These are phyloP conservation scores for Zopfochytrium polystomum DNA, from an alignment of 371 early-diverging fungal species.

Conservation along the genomic window DNA sequence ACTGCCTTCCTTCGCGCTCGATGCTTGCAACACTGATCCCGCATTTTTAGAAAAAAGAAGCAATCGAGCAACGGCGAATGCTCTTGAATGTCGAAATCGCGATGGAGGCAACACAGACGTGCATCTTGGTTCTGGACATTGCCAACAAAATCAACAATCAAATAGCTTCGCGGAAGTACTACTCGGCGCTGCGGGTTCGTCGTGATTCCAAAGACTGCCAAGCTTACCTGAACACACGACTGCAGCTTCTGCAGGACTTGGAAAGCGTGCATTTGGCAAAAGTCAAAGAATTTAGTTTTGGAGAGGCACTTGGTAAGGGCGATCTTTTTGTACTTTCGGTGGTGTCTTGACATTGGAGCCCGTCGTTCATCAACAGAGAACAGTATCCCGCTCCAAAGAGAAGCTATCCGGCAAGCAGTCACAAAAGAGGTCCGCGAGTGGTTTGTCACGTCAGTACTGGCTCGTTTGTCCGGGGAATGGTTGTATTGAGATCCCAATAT, in stretches of 20 bases:
- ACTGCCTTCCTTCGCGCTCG: too few relatives aligned
- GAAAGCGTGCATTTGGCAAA: slow-evolving; percentile 66
- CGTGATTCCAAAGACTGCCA: background rate
- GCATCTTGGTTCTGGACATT: slow-evolving; percentile 83
- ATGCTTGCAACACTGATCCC: background rate
- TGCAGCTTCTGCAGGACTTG: slow-evolving; percentile 74
- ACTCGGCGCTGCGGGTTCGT: slow-evolving; percentile 79
- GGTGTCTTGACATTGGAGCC: too few relatives aligned
- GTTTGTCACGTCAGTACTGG: slow-evolving; percentile 77
- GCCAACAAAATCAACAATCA: slow-evolving; percentile 79
- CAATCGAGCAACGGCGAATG: slow-evolving; percentile 77
- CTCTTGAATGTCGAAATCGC: slow-evolving; percentile 86
- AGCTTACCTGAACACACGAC: background rate
- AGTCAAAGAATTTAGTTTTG: slow-evolving; percentile 71
- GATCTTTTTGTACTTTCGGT: too few relatives aligned
- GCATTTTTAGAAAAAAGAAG: slow-evolving; percentile 76
- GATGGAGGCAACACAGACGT: slow-evolving; percentile 75
- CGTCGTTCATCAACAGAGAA: too few relatives aligned
- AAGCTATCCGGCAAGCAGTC: slow-evolving; percentile 78
- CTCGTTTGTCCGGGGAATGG: too few relatives aligned
- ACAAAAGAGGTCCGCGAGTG: slow-evolving; percentile 86
- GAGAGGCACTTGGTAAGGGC: slow-evolving; percentile 72
- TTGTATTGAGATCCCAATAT: too few relatives aligned
- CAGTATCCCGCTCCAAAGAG: slow-evolving; percentile 80
- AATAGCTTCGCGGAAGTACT: slow-evolving; percentile 81